phyloP scores from a whole-genome alignment of 192 early-diverging fungal genomes.

The Dissophora globulifera region DNA sequence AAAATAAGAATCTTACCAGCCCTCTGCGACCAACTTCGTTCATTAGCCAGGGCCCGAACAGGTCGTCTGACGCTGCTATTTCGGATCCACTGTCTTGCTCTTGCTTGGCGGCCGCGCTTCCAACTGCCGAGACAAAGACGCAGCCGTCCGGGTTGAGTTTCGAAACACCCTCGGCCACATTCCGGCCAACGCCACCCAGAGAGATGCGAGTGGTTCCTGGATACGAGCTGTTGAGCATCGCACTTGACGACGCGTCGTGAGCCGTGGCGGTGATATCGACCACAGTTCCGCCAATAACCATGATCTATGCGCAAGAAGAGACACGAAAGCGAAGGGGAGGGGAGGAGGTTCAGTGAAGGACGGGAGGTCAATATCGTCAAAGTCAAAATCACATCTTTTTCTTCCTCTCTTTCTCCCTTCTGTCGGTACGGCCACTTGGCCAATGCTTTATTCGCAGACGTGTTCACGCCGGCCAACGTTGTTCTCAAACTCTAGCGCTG shows the following conservation, averaged over 20 bases:
- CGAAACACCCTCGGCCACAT: slow-evolving; percentile 85
- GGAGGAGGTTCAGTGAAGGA: background rate
- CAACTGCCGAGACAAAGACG: slow-evolving; percentile 75
- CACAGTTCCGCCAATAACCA: slow-evolving; percentile 89
- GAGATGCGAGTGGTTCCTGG: slow-evolving; percentile 74
- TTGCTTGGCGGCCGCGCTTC: slow-evolving; percentile 28
- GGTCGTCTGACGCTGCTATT: slow-evolving; percentile 58
- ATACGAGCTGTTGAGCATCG: slow-evolving; percentile 70
- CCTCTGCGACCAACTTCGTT: slow-evolving; percentile 62
- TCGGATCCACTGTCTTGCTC: background rate
- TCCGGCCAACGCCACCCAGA: slow-evolving; percentile 92
- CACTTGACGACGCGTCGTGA: background rate
- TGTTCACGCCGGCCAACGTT: too few relatives aligned
- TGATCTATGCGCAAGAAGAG: slow-evolving; percentile 55
- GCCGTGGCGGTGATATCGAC: slow-evolving; percentile 83
- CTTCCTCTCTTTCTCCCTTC: too few relatives aligned
- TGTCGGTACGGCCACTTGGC: too few relatives aligned
- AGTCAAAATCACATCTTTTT: too few relatives aligned
- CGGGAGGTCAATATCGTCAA: too few relatives aligned
- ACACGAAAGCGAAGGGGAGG: background rate
- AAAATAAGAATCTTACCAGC: slow-evolving; percentile 60
- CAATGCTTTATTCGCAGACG: too few relatives aligned
- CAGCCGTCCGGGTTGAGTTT: slow-evolving; percentile 69
- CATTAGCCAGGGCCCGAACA: slow-evolving; percentile 65
- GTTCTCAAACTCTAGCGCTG: too few relatives aligned